Percentiles rank a stretch among this genome's conserved stretches.
Evolutionary conservation across 2,329 filamentous ascomycete genomes (phyloP).

Genomic region (Onygena corvina): DNA sequence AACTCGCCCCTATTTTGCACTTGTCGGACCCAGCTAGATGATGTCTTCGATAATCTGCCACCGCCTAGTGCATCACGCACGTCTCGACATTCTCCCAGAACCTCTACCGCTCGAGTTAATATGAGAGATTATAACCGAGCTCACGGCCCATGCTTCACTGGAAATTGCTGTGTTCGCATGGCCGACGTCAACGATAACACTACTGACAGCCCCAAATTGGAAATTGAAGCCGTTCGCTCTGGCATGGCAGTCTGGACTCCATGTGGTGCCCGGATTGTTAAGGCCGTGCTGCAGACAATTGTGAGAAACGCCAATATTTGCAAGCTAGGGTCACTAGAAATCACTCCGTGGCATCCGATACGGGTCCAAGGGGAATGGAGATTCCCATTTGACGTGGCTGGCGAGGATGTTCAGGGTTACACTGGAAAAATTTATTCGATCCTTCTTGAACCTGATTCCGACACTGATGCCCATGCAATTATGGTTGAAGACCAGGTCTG

Average conservation of each 20-base stretch:
- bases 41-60: constrained; percentile 28
- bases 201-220: constrained; percentile 17
- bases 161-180: constrained; percentile 37
- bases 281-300: constrained; percentile 41
- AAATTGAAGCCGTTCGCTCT: constrained; percentile 35
- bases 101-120: constrained; percentile 14
- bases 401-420: constrained; percentile 30
- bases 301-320: constrained; percentile 36
- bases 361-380: constrained; percentile 31
- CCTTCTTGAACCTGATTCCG: constrained; percentile 39
- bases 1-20: constrained; percentile 41
- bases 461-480: constrained; percentile 41
- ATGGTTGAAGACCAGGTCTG: constrained; percentile 35
- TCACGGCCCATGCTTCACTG: constrained; percentile 43
- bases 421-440: constrained; percentile 47
- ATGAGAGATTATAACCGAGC: constrained; percentile 39
- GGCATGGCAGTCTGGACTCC: constrained; percentile 44
- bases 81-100: constrained; percentile 5
- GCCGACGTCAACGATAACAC: constrained; percentile 26
- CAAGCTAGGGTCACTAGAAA: constrained; percentile 36
- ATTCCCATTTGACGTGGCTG: constrained; percentile 35
- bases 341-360: constrained; percentile 52
- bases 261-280: constrained; percentile 38
- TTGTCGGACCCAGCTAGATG: constrained; percentile 41
- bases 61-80: constrained; percentile 17